phyloP scores from a whole-genome alignment of 2,329 filamentous ascomycete species.

The Ophiostoma piceae region DNA sequence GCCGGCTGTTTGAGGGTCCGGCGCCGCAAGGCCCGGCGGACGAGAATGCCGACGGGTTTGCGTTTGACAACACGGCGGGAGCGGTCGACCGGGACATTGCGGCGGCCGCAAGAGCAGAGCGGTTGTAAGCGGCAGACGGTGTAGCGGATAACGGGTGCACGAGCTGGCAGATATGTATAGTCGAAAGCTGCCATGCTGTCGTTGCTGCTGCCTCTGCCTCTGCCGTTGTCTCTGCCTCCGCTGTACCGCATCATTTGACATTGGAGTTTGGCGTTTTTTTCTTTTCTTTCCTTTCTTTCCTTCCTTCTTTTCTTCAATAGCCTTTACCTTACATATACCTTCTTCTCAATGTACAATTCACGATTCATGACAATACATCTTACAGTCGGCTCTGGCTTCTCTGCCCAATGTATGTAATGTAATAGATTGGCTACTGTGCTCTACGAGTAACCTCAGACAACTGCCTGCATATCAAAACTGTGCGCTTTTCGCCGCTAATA shows the following conservation, averaged over 20 bases:
- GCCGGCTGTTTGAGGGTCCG: conserved; percentile 69
- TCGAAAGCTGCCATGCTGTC: neutral
- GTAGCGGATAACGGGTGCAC: too few species aligned
- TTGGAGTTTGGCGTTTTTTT: conserved; percentile 1
- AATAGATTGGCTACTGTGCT: conserved; percentile 7
- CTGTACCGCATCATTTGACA: neutral
- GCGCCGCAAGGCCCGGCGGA: conserved; percentile 32
- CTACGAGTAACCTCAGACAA: conserved; percentile 10
- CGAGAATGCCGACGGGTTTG: conserved; percentile 40
- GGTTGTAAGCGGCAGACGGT: conserved; percentile 16
- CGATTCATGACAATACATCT: conserved; percentile 15
- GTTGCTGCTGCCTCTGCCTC: neutral
- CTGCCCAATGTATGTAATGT: neutral
- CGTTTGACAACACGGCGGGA: conserved; percentile 46
- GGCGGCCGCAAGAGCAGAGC: conserved; percentile 45
- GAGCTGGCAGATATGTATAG: neutral
- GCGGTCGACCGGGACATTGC: conserved; percentile 59
- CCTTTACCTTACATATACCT: neutral
- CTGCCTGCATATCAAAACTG: neutral
- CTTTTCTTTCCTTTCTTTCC: too few species aligned
- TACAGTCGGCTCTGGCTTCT: neutral
- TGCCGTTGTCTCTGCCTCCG: neutral
- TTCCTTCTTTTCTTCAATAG: neutral
- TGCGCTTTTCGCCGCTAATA: conserved; percentile 14
- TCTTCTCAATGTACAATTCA: neutral